Percentiles rank a stretch among this genome's conserved stretches.
These are phyloP conservation scores for Phialophora chinensis DNA, from an alignment of 2,329 filamentous ascomycete genomes.

Conservation along the genomic window DNA sequence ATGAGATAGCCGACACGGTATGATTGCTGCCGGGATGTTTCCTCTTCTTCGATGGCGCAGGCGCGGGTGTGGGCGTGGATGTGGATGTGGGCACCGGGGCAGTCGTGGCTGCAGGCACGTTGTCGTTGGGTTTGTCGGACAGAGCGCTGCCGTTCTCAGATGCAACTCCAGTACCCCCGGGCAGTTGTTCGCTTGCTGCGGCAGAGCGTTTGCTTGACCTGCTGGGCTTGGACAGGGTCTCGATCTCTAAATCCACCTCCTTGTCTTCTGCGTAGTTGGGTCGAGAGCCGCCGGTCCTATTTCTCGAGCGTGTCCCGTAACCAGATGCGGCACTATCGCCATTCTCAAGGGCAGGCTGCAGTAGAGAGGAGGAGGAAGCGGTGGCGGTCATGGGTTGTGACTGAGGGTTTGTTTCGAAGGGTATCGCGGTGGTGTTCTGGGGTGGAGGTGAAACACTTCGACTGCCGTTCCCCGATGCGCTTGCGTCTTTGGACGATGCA, in stretches of 20 bases:
- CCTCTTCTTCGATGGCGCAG: slow-evolving; percentile 75
- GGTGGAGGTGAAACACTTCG: slow-evolving; percentile 35
- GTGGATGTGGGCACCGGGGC: slow-evolving; percentile 50
- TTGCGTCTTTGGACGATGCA: slow-evolving; percentile 30
- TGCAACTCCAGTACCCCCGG: slow-evolving; percentile 21
- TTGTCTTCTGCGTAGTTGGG: slow-evolving; percentile 95
- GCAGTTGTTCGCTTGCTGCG: slow-evolving; percentile 24
- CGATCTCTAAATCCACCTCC: slow-evolving; percentile 89
- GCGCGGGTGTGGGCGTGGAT: slow-evolving; percentile 53
- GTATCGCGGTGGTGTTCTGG: slow-evolving; percentile 26
- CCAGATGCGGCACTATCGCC: slow-evolving; percentile 60
- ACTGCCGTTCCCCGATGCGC: slow-evolving; percentile 31
- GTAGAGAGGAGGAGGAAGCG: slow-evolving; percentile 48
- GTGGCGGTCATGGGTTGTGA: slow-evolving; percentile 53
- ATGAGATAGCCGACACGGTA: slow-evolving; percentile 44
- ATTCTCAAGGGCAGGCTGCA: slow-evolving; percentile 46
- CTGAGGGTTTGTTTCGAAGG: slow-evolving; percentile 46
- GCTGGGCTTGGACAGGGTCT: slow-evolving; percentile 54
- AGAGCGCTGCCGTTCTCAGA: slow-evolving; percentile 24
- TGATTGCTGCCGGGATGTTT: slow-evolving; percentile 67
- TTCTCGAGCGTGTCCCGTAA: slow-evolving; percentile 94
- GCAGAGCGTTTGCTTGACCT: slow-evolving; percentile 36
- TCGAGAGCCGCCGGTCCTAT: slow-evolving; percentile 77
- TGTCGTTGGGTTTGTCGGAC: slow-evolving; percentile 14
- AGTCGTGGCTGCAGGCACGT: slow-evolving; percentile 43